A percentile compares a stretch with the other conserved stretches of the same genome.
These are phyloP conservation scores for Naganishia liquefaciens DNA, from an alignment of 1,284 basidiomycete genomes.

Conservation along the genomic window DNA sequence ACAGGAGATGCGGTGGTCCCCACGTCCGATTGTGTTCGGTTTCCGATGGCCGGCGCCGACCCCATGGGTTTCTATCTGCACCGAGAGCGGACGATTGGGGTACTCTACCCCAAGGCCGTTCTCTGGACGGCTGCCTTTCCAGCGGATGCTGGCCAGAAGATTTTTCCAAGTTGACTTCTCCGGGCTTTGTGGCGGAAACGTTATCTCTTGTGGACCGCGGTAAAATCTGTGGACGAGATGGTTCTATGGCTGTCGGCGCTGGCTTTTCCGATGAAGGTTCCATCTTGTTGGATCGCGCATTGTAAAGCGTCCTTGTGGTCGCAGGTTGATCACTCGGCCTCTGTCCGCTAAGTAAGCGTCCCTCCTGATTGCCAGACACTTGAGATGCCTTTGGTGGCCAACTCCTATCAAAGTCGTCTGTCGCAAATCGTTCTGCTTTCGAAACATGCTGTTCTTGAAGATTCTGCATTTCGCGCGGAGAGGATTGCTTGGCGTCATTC, in stretches of 20 bases:
- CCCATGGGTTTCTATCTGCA: conserved; percentile 19
- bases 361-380: conserved; percentile 50
- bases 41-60: conserved; percentile 18
- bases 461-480: conserved; percentile 40
- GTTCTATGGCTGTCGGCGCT: conserved; percentile 40
- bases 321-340: conserved; percentile 31
- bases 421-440: conserved; percentile 50
- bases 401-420: conserved; percentile 87
- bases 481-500: conserved; percentile 10
- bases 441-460: conserved; percentile 42
- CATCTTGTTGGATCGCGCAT: conserved; percentile 79
- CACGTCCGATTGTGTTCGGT: conserved; percentile 19
- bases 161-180: not conserved
- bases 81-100: conserved; percentile 3
- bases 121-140: conserved; percentile 32
- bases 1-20: conserved; percentile 18
- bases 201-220: conserved; percentile 19
- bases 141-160: conserved; percentile 20
- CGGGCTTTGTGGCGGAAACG: not conserved
- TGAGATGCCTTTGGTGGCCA: conserved; percentile 65
- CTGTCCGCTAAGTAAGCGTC: conserved; percentile 41
- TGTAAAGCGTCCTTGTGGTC: conserved; percentile 69
- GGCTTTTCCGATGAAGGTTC: conserved; percentile 58
- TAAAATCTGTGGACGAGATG: conserved; percentile 18
- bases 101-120: conserved; percentile 14